Percentiles rank a stretch among this genome's conserved stretches.
Evolutionary conservation across 2,329 filamentous ascomycete genomes (phyloP).

Genomic region (Stachybotrys chlorohalonatus): DNA sequence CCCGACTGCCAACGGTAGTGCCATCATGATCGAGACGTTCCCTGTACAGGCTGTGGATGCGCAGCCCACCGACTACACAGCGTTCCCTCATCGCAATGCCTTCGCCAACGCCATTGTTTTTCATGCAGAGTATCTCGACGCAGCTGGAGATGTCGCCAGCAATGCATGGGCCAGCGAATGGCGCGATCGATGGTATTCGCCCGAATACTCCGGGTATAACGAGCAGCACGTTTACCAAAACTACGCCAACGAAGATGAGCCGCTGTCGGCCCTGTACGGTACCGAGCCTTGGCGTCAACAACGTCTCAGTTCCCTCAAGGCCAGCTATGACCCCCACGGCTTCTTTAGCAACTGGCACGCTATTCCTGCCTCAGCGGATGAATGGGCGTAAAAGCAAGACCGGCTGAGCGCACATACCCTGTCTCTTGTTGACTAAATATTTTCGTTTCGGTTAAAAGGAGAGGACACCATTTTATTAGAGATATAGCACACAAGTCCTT

Average conservation of each 20-base stretch:
- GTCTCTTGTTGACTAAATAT: too few relatives aligned
- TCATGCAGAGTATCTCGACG: conserved; percentile 12
- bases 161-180: conserved; percentile 9
- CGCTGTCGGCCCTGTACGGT: conserved; percentile 33
- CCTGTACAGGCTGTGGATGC: conserved; percentile 27
- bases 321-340: conserved; percentile 35
- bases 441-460: too few relatives aligned
- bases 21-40: conserved; percentile 51
- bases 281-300: conserved; percentile 37
- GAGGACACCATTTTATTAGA: too few relatives aligned
- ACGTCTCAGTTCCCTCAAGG: conserved; percentile 34
- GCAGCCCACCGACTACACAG: not conserved
- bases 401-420: too few relatives aligned
- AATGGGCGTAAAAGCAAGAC: not conserved
- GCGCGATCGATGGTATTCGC: conserved; percentile 9
- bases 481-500: too few relatives aligned
- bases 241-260: conserved; percentile 41
- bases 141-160: conserved; percentile 4
- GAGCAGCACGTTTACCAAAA: conserved; percentile 31
- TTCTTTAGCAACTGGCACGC: conserved; percentile 26
- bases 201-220: not conserved
- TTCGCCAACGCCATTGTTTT: conserved; percentile 9
- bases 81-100: conserved; percentile 11
- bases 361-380: not conserved
- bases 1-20: conserved; percentile 10